Base-by-base conservation (phyloP, 2,329 filamentous ascomycete genomes). In the Myriosclerotinia curreyana region DNA sequence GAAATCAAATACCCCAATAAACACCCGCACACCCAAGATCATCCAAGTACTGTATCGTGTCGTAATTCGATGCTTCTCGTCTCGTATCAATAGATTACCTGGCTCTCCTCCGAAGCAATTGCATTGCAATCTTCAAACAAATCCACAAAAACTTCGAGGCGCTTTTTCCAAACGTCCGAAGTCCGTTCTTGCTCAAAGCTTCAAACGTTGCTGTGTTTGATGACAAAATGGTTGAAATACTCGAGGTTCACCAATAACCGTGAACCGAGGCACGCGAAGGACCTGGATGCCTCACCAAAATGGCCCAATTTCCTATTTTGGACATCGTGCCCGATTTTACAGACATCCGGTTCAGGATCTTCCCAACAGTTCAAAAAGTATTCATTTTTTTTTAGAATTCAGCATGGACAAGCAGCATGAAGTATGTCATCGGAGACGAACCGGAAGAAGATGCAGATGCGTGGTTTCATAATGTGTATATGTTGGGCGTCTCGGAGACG, bases 391-490 rank as follows among this genome's bases (percentile, higher is more conserved):
- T 25, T 31, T 34, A 34, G 22, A 17, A 14, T 31, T 31, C 12
- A 17, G 36, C n/a, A 31, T 17, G 5, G 48, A 15, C 28, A 20
- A 34, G n/a, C 40, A 34, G 40, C 40, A 34, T 58, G 20, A 58
- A 58, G 40, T 34, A 53, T 53, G 36, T 42, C 59, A 61, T 61
- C 58, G 58, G 48, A 53, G 58, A 38, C 12, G 58, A 53, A 40
- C 58, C 58, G 58, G 53, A 62, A 62, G 60, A 52, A 62, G 60
- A 31, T 58, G 54, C 40, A 58, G 54, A 34, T 58, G 54, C 54
- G 54, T 40, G 54, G 34, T 46, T 34, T 8, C 54, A 34, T 12
- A 38, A 46, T 9, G 17, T 15, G 20, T 44, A 17, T 31, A 56
- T 31, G 40, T 42, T 14, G 11, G 22, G 6, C 14, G 25, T 42